These are phyloP conservation scores for Blastobotrys robertii DNA, from an alignment of 805 yeast species.

Conservation along the genomic window DNA sequence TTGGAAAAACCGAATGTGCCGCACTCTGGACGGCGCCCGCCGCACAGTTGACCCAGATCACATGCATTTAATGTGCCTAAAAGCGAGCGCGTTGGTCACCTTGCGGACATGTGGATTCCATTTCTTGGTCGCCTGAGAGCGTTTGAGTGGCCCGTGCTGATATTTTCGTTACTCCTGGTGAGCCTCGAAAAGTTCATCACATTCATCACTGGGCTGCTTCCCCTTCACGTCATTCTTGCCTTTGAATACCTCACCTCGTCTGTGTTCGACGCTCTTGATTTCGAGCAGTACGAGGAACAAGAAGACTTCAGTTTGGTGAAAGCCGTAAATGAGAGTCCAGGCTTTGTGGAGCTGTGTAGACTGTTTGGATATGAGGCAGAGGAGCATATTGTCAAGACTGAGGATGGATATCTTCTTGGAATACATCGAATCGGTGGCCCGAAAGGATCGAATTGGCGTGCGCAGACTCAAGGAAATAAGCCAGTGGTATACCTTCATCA, in stretches of 20 bases:
- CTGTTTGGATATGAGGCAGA: constrained; percentile 64
- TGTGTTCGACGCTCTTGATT: constrained; percentile 6
- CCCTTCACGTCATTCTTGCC: constrained; percentile 18
- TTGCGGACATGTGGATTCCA: constrained; percentile 21
- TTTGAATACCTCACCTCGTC: constrained; percentile 16
- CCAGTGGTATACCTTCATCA: constrained; percentile 78
- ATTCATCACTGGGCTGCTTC: constrained; percentile 23
- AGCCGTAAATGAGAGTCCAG: constrained; percentile 19
- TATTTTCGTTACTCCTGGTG: constrained; percentile 25
- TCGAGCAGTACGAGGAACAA: not conserved
- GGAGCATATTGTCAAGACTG: constrained; percentile 66
- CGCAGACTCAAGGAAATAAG: not conserved
- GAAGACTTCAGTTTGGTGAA: constrained; percentile 5
- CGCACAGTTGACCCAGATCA: too few relatives aligned
- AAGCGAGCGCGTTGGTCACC: not conserved
- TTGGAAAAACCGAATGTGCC: too few relatives aligned
- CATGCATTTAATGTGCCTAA: too few relatives aligned
- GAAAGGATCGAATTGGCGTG: constrained; percentile 12
- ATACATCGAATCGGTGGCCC: constrained; percentile 50
- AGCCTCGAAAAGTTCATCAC: constrained; percentile 22
- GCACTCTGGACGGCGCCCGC: too few relatives aligned
- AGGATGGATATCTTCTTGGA: constrained; percentile 67
- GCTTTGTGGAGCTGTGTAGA: constrained; percentile 54
- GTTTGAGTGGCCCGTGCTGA: constrained; percentile 27
- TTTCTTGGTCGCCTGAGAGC: constrained; percentile 23